Conservation (phyloP, 257 asterid species). For the Osmanthus fragrans region DNA sequence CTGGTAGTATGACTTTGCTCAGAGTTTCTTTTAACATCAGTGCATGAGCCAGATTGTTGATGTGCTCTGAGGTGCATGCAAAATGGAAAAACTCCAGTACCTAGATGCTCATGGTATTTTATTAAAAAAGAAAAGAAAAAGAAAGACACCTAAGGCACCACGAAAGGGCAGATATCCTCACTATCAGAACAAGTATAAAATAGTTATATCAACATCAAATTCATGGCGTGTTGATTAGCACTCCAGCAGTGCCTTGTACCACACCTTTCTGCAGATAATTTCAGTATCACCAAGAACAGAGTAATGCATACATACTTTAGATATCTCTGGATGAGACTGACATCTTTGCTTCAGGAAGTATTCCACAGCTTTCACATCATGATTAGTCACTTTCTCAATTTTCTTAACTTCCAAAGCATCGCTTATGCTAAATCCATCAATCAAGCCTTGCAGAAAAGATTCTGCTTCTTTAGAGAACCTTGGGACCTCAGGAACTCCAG, state of each 20-base stretch:
- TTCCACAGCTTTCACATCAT: slow-evolving; percentile 64
- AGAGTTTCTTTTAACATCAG: not conserved
- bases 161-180: not conserved
- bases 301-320: slow-evolving; percentile 45
- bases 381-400: slow-evolving; percentile 56
- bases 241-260: not conserved
- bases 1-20: no score
- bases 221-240: not conserved
- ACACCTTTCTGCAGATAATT: no score
- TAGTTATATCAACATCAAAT: not conserved
- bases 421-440: slow-evolving; percentile 51
- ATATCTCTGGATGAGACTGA: slow-evolving; percentile 72
- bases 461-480: slow-evolving; percentile 63
- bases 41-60: slow-evolving; percentile 54
- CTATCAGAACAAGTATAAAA: not conserved
- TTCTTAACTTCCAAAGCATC: slow-evolving; percentile 55
- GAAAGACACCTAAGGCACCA: not conserved
- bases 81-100: slow-evolving; percentile 61
- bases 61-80: slow-evolving; percentile 59
- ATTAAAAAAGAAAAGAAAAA: not conserved
- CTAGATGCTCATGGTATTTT: slow-evolving; percentile 25
- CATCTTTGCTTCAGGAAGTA: slow-evolving; percentile 56
- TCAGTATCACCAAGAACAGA: slow-evolving; percentile 13
- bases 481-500: slow-evolving; percentile 73
- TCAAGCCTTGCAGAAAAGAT: slow-evolving; percentile 51